These are phyloP conservation scores for Verticillium alfalfae DNA, from an alignment of 2,329 filamentous ascomycete genomes.

Conservation along the genomic window DNA sequence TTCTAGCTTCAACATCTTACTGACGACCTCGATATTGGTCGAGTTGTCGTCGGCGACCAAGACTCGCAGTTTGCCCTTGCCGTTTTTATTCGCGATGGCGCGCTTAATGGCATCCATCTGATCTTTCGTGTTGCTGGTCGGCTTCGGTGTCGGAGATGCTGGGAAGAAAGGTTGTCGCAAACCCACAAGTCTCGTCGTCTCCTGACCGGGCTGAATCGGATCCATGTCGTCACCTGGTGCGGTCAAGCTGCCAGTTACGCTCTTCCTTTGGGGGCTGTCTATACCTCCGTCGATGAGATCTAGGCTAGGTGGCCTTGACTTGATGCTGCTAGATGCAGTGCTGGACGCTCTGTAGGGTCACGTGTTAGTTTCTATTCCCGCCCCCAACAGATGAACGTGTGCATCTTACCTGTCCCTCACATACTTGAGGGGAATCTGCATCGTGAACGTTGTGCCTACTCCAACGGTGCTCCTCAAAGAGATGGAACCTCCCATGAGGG, in stretches of 20 bases:
- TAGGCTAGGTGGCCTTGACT: slow-evolving; percentile 43
- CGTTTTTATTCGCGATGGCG: slow-evolving; percentile 56
- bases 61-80: slow-evolving; percentile 63
- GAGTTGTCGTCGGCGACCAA: slow-evolving; percentile 73
- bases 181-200: slow-evolving; percentile 59
- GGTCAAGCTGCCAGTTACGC: slow-evolving; percentile 4
- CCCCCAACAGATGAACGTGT: slow-evolving; percentile 6
- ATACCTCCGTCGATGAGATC: slow-evolving; percentile 32
- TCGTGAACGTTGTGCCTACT: slow-evolving; percentile 73
- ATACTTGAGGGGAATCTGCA: slow-evolving; percentile 77
- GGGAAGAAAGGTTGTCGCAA: slow-evolving; percentile 79
- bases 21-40: slow-evolving; percentile 53
- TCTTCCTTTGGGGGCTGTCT: slow-evolving; percentile 10
- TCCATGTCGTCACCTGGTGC: slow-evolving; percentile 16
- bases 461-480: slow-evolving; percentile 65
- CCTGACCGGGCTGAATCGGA: slow-evolving; percentile 13
- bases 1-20: slow-evolving; percentile 66
- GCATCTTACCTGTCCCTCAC: slow-evolving; percentile 57
- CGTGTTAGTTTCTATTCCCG: neutral
- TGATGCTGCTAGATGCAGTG: slow-evolving; percentile 48
- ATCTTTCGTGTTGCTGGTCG: slow-evolving; percentile 41
- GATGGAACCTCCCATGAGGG: slow-evolving; percentile 76
- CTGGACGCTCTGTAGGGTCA: slow-evolving; percentile 36
- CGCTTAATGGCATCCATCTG: slow-evolving; percentile 61
- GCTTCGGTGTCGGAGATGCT: slow-evolving; percentile 26